Evolutionary conservation across 345 rosid species (phyloP).

Genomic region (Heritiera littoralis): DNA sequence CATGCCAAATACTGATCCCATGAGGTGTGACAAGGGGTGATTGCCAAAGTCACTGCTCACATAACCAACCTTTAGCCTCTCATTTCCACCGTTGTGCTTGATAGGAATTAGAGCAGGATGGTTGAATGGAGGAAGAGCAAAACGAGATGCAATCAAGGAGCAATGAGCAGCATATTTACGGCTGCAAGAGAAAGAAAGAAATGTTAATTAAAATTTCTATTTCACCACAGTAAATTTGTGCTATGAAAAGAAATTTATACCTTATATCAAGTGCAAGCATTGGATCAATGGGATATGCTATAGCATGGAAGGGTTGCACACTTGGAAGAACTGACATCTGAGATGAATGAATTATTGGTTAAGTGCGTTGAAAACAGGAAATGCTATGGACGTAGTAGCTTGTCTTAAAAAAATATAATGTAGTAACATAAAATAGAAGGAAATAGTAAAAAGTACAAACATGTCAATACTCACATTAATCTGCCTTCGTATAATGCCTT

Average conservation of each 20-base stretch:
- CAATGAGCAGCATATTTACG: conserved; percentile 96
- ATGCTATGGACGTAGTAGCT: neutral
- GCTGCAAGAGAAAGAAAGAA: conserved; percentile 42
- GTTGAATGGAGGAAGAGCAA: conserved; percentile 68
- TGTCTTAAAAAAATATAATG: neutral
- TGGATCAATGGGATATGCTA: conserved; percentile 95
- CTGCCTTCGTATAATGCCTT: conserved; percentile 83
- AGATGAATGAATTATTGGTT: conserved; percentile 17
- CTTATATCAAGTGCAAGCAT: conserved; percentile 97
- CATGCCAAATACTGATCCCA: conserved; percentile 99
- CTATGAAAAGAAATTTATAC: conserved; percentile 37
- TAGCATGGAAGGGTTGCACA: conserved; percentile 98
- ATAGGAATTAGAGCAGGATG: conserved; percentile 68
- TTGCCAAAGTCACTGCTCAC: conserved; percentile 99
- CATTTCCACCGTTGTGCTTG: conserved; percentile 59
- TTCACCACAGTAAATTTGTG: conserved; percentile 7
- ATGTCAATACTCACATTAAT: conserved; percentile 51
- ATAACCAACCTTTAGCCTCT: conserved; percentile 83
- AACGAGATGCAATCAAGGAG: conserved; percentile 84
- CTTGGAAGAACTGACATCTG: conserved; percentile 95
- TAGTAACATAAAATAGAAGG: neutral
- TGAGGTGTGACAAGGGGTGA: conserved; percentile 96
- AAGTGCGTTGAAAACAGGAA: neutral
- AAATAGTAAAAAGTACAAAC: neutral
- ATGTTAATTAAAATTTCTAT: conserved; percentile 18